Evolutionary conservation across 805 yeast genomes (phyloP), one percentile per base, ranked within the genome.

Genomic region (Tetrapisispora taiwanensis): DNA sequence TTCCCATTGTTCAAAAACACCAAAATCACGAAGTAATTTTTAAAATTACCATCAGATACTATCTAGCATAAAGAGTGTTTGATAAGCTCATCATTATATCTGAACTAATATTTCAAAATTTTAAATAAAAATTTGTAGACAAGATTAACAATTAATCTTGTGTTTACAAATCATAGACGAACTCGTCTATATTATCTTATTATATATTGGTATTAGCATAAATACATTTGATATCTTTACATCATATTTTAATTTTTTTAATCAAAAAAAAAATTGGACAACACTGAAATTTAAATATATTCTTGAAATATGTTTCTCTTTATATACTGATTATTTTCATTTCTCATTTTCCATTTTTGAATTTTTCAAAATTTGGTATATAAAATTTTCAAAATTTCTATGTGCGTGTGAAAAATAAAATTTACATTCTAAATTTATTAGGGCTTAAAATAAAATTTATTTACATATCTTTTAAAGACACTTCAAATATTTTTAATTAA

Each of bases 21-120:
- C 48, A 30, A 36, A 58, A 60, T 58, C 65, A 59, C 54, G 17
- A 56, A 31, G 41, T 33, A 36, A 36, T 18, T 31, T 24, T 22
- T 12, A 12, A 48, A 52, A 44, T 45, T 36, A 44, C 54, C 52
- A 55, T 61, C 64, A 59, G 56, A 59, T 61, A 61, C 66, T 61
- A 61, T 61, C 66, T 61, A 61, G 66, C 66, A 44, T 52, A 44
- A 48, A 48, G 30, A 50, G 62, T 53, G 62, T 59, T 54, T 46
- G 42, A 46, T 52, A 49, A 50, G 42, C 56, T 61, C 66, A 61
- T 61, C 64, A 55, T 55, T 32, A 47, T 49, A 40, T 39, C 30
- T 8, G 32, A 15, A 41, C n/a, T 34, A 24, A 27, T 17, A 20
- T 17, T 37, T 37, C 15, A 26, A 15, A 17, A 15, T 15, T n/a